Percentiles rank a stretch among this genome's conserved stretches.
Conservation (phyloP, 1,139 yeast genomes). For the Sugiyamaella sp. region DNA sequence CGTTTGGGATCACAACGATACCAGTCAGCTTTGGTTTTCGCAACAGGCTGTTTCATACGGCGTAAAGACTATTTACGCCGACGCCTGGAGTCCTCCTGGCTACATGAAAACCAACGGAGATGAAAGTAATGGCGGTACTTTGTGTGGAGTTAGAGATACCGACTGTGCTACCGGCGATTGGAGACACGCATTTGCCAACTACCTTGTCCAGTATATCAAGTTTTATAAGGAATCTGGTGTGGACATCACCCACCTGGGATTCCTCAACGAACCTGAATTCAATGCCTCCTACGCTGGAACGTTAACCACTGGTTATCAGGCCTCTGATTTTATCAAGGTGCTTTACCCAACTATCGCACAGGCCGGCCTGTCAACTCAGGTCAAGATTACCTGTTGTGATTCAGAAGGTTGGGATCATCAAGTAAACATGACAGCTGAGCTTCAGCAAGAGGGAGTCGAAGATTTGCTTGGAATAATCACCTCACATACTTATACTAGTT, state of each 20-base stretch:
- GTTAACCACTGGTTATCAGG: slow-evolving; percentile 18
- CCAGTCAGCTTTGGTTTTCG: slow-evolving; percentile 18
- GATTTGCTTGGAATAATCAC: slow-evolving; percentile 23
- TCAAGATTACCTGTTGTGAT: slow-evolving; percentile 21
- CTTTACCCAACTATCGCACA: slow-evolving; percentile 13
- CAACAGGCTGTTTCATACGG: slow-evolving; percentile 20
- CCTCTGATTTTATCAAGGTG: slow-evolving; percentile 19
- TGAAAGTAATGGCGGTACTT: slow-evolving; percentile 18
- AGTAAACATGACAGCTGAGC: slow-evolving; percentile 15
- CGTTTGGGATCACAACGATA: slow-evolving; percentile 17
- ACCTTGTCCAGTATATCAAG: slow-evolving; percentile 19
- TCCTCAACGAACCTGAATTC: slow-evolving; percentile 19
- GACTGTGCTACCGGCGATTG: slow-evolving; percentile 20
- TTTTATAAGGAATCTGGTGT: slow-evolving; percentile 19
- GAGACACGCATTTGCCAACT: slow-evolving; percentile 22
- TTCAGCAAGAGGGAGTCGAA: slow-evolving; percentile 18
- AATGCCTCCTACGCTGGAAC: slow-evolving; percentile 16
- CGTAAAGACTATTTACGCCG: slow-evolving; percentile 16
- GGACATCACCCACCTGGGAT: slow-evolving; percentile 19
- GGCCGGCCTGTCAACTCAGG: slow-evolving; percentile 18
- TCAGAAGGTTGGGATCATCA: slow-evolving; percentile 21
- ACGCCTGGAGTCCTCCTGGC: slow-evolving; percentile 31
- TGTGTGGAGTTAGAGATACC: slow-evolving; percentile 20
- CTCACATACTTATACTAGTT: slow-evolving; percentile 25
- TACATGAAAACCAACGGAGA: slow-evolving; percentile 27